Base-by-base conservation (phyloP, 2,329 filamentous ascomycete genomes). In the Pseudogymnoascus sp. region DNA sequence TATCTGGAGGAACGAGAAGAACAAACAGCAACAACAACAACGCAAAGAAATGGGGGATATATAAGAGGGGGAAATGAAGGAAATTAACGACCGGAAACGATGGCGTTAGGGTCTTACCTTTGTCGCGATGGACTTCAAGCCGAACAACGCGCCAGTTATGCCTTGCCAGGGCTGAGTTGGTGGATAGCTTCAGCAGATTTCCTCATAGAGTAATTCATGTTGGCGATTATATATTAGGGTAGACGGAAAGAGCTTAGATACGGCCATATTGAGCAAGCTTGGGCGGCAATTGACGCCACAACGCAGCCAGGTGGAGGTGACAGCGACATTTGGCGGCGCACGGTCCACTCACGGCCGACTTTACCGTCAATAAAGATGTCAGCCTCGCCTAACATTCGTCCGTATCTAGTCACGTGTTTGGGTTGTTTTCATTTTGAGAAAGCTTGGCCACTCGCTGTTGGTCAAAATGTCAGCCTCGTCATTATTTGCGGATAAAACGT, bases 211-310 rank as follows among this genome's bases (percentile, higher is more conserved):
- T 55, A 55, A 55, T 33, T 52, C n/a, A 55, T 14, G 3, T 33
- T 19, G 31, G 16, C 49, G 49, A 55, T 55, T 55, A 19, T 55
- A 55, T 33, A 21, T 55, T 55, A 21, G 49, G 29, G 6, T 33
- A 16, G 49, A 55, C 49, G 8, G 16, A 55, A 55, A 55, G 49
- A 55, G 49, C n/a, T 21, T 55, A 55, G 49, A 21, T 19, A 55
- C 29, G 29, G 49, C 49, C 14, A 21, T 29, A 55, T 33, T 21
- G 16, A 11, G 49, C 16, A 55, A 55, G 49, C 49, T 55, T 33
- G 16, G 49, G 49, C 49, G 49, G 49, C 49, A 55, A 55, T 55
- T 55, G 49, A n/a, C 49, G 49, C 49, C 49, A 55, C 49, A n/a
- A 55, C 5, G 29, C 49, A 55, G 16, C 49, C 16, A 55, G 4